A percentile compares a stretch with the other conserved stretches of the same genome.
Conservation (phyloP, 768 basidiomycete genomes). For the Cyclocybe cylindracea region DNA sequence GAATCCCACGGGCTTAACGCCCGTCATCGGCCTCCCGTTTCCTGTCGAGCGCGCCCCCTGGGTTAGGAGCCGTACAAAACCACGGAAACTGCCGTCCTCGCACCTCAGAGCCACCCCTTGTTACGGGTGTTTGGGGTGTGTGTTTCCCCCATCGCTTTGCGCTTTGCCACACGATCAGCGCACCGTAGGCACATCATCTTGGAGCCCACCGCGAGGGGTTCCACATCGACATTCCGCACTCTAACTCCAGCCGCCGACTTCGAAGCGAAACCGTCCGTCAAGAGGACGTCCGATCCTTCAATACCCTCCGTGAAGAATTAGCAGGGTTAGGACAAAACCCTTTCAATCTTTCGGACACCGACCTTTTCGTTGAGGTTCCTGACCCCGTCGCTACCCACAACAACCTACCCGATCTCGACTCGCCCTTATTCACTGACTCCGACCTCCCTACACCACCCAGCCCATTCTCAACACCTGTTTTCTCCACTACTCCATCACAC, state of each 20-base stretch:
- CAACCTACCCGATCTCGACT: neutral
- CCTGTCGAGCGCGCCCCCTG: too few relatives aligned
- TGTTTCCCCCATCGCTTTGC: too few relatives aligned
- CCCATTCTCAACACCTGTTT: neutral
- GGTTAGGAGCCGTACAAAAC: too few relatives aligned
- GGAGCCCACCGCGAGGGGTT: conserved; percentile 22
- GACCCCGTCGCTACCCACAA: conserved; percentile 2
- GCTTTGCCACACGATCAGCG: neutral
- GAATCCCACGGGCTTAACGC: too few relatives aligned
- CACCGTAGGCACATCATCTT: conserved; percentile 12
- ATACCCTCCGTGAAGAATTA: conserved; percentile 2
- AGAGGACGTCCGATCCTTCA: neutral
- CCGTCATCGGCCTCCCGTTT: too few relatives aligned
- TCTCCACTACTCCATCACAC: too few relatives aligned
- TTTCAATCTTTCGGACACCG: conserved; percentile 2
- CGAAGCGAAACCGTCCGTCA: neutral
- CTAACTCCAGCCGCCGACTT: conserved; percentile 3
- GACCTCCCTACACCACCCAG: neutral
- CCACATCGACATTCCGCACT: conserved; percentile 7
- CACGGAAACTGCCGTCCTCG: too few relatives aligned
- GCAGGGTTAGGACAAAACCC: conserved; percentile 9
- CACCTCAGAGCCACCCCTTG: too few relatives aligned
- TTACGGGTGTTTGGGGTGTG: too few relatives aligned
- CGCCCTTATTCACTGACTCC: neutral
- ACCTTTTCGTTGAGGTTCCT: conserved; percentile 3